Evolutionary conservation across 228 moss, liverwort and hornwort genomes (phyloP).

Genomic region (Sphagnum fallax): DNA sequence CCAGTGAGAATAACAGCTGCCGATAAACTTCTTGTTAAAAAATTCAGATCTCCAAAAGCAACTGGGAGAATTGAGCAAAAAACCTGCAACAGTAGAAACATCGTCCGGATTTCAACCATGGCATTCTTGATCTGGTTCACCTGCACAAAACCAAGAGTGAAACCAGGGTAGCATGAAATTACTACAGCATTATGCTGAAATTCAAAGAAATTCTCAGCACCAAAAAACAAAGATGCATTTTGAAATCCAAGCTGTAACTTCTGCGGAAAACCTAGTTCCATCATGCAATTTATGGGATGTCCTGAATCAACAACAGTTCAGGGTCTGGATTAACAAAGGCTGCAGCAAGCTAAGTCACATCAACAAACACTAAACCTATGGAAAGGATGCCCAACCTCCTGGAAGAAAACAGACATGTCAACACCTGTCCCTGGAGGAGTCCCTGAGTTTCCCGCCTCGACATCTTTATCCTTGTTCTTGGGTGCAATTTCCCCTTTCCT

Average conservation of each 20-base stretch:
- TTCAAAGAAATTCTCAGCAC: not conserved
- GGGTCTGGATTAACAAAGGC: not conserved
- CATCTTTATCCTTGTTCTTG: constrained; percentile 16
- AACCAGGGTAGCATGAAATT: not conserved
- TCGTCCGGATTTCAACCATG: constrained; percentile 45
- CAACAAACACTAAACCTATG: not conserved
- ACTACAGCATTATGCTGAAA: not conserved
- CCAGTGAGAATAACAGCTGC: not conserved
- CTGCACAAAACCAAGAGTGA: constrained; percentile 9
- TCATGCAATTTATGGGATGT: no score
- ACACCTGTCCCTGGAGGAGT: constrained; percentile 20
- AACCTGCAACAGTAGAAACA: constrained; percentile 50
- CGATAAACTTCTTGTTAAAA: no score
- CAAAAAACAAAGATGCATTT: not conserved
- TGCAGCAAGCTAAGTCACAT: not conserved
- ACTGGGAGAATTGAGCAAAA: not conserved
- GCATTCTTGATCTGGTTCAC: constrained; percentile 44
- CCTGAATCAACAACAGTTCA: not conserved
- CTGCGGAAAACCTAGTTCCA: not conserved
- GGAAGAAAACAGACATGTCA: constrained; percentile 42
- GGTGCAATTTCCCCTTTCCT: constrained; percentile 5
- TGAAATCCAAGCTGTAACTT: not conserved
- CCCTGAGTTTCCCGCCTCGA: constrained; percentile 36
- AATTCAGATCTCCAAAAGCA: not conserved
- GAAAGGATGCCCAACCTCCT: constrained; percentile 19